These are phyloP conservation scores for Violaceomyces palustris DNA, from an alignment of 1,284 basidiomycete genomes.

Conservation along the genomic window DNA sequence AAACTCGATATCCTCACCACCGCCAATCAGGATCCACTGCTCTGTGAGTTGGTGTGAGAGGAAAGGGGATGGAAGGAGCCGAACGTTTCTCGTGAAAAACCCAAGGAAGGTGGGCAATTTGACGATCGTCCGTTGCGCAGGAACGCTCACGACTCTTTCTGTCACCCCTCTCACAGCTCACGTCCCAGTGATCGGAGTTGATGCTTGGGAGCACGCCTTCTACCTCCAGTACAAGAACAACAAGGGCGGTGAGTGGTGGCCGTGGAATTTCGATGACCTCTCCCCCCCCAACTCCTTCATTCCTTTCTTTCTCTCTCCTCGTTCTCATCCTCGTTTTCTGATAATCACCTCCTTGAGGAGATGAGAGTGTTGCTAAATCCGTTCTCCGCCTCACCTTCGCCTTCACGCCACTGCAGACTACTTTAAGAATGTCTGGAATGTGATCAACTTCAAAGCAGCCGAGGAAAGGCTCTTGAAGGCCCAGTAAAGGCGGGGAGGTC, in stretches of 20 bases:
- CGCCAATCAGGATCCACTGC: conserved; percentile 50
- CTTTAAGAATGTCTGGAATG: conserved; percentile 52
- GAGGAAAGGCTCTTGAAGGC: conserved; percentile 48
- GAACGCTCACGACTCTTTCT: neutral
- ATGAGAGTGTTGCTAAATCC: neutral
- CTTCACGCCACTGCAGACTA: conserved; percentile 24
- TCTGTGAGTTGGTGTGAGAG: conserved; percentile 14
- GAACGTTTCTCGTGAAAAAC: no score
- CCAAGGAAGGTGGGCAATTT: no score
- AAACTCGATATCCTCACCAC: conserved; percentile 49
- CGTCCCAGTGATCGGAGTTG: conserved; percentile 48
- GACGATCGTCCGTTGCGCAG: no score
- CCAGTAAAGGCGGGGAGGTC: conserved; percentile 25
- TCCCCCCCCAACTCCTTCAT: no score
- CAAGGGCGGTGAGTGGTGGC: conserved; percentile 37
- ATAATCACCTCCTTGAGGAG: neutral
- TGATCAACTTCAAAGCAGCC: conserved; percentile 52
- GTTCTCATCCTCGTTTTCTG: neutral
- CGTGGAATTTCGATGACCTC: no score
- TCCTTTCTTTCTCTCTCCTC: neutral
- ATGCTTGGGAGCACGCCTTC: conserved; percentile 52
- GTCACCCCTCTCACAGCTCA: conserved; percentile 19
- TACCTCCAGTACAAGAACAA: conserved; percentile 52
- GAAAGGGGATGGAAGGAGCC: no score
- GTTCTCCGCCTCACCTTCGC: no score